Base-by-base conservation (phyloP, 345 rosid species). In the Euphorbia peplus region DNA sequence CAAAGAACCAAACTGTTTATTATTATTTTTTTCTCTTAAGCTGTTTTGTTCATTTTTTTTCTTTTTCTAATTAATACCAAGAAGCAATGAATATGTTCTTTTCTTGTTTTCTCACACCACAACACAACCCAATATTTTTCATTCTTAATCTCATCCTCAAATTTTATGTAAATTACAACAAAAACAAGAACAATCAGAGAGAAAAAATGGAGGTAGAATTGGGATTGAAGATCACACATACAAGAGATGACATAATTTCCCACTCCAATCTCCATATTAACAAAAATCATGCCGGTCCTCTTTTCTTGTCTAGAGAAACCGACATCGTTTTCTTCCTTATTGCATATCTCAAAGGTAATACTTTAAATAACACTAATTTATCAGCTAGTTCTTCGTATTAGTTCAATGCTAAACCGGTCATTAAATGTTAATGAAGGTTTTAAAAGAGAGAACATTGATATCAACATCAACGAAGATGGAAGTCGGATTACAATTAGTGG, bases 231-330 rank as follows among this genome's bases (percentile, higher is more conserved):
- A 79, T 89, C 75, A 86, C 91, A 4, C 90, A 60, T 58, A 86
- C 81, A 9, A 85, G 86, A 76, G 91, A 88, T 30, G 90, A 88
- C 65, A 64, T 76, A 41, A 83, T 82, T 11, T 85, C 90, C 65
- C 77, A 76, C 0, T 54, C 87, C 8, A 79, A 83, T 71, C 74
- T 91, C 55, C 81, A 72, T 24, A 68, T 88, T 53, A 64, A 82
- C 10, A 91, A 80, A 78, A 86, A 84, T 70, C 75, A 79, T 2
- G 74, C 73, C 37, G 86, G 86, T 70, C 87, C 87, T 41, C 46
- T 89, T 62, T 87, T 90, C 75, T 70, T 84, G 62, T 87, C 91
- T 55, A 75, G 66, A 73, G 98, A 93, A 83, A 93, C 92, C 2
- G 86, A 89, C 15, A 73, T 81, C 42, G 73, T 71, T 80, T 91